Evolutionary conservation across 2,329 filamentous ascomycete genomes (phyloP), one percentile per base, ranked within the genome.

Genomic region (Penicillium sp.): DNA sequence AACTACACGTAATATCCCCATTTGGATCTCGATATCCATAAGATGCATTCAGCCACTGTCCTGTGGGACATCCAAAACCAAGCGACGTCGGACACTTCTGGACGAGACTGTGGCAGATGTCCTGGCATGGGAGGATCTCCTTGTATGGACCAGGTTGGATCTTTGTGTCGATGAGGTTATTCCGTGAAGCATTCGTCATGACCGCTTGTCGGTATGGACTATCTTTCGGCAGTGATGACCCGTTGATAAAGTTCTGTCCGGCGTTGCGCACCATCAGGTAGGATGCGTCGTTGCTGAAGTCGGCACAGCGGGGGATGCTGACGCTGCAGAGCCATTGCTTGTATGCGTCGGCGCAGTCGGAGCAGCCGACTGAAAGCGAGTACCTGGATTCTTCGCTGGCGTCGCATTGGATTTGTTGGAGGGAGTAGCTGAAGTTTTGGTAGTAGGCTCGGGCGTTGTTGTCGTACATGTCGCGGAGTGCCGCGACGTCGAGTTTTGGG

Each of bases 321-420:
- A 97, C 89, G 20, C 88, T 86, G 72, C 93, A 98, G 16, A 98
- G 82, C 93, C 93, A 98, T 61, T 83, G 77, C 67, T 94, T 96
- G 77, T 98, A 98, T 7, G 89, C 88, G 0, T 65, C 62, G 13
- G 75, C 80, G 69, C 93, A 98, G 67, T 94, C 79, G 35, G 74
- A 68, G 73, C 93, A 98, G 56, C 70, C 80, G 34, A 83, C 80
- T 1, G 82, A 86, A 11, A 97, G 81, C 1, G 89, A 95, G 71
- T 95, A 98, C 54, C 80, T 79, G 11, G 86, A 81, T 27, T 84
- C 83, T 1, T 79, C 71, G 0, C 79, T 79, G 2, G 88, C 85
- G 59, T 95, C 84, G 74, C 93, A 98, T 11, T 87, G 82, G 20
- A 95, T 80, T 64, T 96, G 90, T 53, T 85, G 81, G 31, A 98